Percentiles rank a stretch among this genome's conserved stretches.
Conservation (phyloP, 495 filamentous ascomycete species). For the Glutinoglossum americanum region DNA sequence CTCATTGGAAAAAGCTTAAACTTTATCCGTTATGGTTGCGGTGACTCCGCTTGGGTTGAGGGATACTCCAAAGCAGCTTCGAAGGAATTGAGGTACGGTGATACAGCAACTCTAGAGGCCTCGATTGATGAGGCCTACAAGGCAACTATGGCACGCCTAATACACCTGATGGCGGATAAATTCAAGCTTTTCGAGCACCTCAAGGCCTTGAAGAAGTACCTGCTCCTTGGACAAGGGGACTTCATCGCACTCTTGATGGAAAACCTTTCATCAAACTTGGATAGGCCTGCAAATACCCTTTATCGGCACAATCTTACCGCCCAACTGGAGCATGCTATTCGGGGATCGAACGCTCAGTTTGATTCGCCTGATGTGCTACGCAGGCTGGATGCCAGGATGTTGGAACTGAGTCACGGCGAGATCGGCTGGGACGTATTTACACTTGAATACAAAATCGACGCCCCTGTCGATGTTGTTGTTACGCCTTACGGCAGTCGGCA, state of each 20-base stretch:
- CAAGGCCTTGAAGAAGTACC: conserved; percentile 78
- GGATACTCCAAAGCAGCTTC: conserved; percentile 86
- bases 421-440: conserved; percentile 99
- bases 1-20: conserved; percentile 95
- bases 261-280: conserved; percentile 73
- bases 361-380: conserved; percentile 84
- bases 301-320: conserved; percentile 92
- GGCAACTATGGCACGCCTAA: conserved; percentile 89
- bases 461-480: conserved; percentile 91
- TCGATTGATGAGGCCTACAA: conserved; percentile 97
- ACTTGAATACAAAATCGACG: conserved; percentile 94
- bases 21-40: conserved; percentile 90
- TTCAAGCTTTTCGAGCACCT: conserved; percentile 90
- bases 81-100: conserved; percentile 81
- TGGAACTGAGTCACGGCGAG: conserved; percentile 85
- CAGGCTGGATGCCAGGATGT: conserved; percentile 85
- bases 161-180: conserved; percentile 76
- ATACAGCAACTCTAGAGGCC: conserved; percentile 72
- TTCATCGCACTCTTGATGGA: conserved; percentile 98
- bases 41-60: conserved; percentile 88
- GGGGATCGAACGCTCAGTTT: conserved; percentile 90
- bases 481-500: conserved; percentile 85
- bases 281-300: conserved; percentile 84
- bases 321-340: conserved; percentile 91
- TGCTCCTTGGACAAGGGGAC: conserved; percentile 86